Evolutionary conservation across 1,139 yeast species (phyloP).

Genomic region (Pichia inconspicua): DNA sequence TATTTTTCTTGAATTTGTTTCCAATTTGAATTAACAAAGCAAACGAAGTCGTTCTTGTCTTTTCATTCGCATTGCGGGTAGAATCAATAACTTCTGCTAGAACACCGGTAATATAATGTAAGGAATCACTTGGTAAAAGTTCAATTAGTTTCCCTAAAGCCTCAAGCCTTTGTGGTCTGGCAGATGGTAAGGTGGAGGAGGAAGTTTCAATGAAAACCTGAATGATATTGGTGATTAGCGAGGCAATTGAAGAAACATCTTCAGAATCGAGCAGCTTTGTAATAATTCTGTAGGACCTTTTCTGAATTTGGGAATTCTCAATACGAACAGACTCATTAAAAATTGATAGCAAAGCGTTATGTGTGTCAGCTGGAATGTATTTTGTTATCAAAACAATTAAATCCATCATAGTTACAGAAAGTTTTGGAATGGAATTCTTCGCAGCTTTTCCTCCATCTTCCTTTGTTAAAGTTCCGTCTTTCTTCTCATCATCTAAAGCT

Average conservation of each 20-base stretch:
- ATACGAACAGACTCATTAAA: slow-evolving; percentile 61
- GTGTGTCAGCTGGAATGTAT: slow-evolving; percentile 64
- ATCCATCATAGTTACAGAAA: slow-evolving; percentile 85
- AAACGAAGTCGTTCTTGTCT: slow-evolving; percentile 79
- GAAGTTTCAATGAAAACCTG: slow-evolving; percentile 51
- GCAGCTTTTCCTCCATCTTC: slow-evolving; percentile 27
- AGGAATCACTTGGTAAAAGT: slow-evolving; percentile 51
- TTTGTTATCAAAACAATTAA: slow-evolving; percentile 80
- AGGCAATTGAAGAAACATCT: slow-evolving; percentile 45
- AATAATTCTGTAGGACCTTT: slow-evolving; percentile 80
- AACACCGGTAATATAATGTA: slow-evolving; percentile 72
- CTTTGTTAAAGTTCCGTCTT: slow-evolving; percentile 23
- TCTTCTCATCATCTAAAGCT: slow-evolving; percentile 60
- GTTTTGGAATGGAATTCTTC: slow-evolving; percentile 33
- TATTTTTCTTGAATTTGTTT: slow-evolving; percentile 45
- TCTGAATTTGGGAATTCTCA: slow-evolving; percentile 66
- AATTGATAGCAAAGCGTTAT: slow-evolving; percentile 68
- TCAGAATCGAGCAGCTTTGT: slow-evolving; percentile 50
- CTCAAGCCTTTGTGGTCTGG: slow-evolving; percentile 72
- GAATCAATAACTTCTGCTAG: slow-evolving; percentile 84
- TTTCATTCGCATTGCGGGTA: slow-evolving; percentile 91
- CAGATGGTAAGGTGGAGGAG: slow-evolving; percentile 57
- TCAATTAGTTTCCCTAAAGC: slow-evolving; percentile 58
- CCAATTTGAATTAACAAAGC: slow-evolving; percentile 77
- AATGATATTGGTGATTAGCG: slow-evolving; percentile 53